phyloP scores from a whole-genome alignment of 345 rosid species.

The Balakata baccata region DNA sequence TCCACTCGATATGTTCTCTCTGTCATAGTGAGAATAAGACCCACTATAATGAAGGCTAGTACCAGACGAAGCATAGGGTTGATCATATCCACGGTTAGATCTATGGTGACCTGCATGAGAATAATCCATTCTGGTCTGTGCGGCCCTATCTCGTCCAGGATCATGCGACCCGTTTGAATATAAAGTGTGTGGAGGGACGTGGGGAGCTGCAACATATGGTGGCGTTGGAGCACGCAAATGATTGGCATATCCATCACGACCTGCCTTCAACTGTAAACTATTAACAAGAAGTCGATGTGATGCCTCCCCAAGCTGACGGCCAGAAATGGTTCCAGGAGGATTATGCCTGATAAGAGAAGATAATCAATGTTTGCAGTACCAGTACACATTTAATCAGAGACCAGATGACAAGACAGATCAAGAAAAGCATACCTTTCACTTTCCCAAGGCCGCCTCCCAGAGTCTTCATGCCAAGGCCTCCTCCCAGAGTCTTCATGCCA shows the following conservation, averaged over 20 bases:
- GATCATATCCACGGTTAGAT: constrained; percentile 19
- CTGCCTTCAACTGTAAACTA: constrained; percentile 49
- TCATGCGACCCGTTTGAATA: constrained; percentile 25
- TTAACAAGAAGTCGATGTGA: constrained; percentile 65
- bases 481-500: constrained; percentile 84
- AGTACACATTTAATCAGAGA: neutral
- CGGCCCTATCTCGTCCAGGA: constrained; percentile 16
- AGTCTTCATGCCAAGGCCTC: constrained; percentile 90
- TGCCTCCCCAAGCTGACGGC: constrained; percentile 65
- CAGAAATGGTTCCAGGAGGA: constrained; percentile 51
- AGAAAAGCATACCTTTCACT: constrained; percentile 33
- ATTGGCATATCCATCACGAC: constrained; percentile 26
- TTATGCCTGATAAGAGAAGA: constrained; percentile 54
- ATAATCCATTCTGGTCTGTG: constrained; percentile 25
- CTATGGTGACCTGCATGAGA: constrained; percentile 16
- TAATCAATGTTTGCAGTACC: neutral
- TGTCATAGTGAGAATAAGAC: constrained; percentile 26
- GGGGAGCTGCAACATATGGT: constrained; percentile 28
- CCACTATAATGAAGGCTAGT: constrained; percentile 13
- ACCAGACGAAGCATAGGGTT: constrained; percentile 8
- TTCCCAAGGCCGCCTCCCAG: constrained; percentile 52
- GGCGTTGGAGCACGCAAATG: constrained; percentile 32
- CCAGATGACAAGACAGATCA: neutral
- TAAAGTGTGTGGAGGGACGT: constrained; percentile 28
- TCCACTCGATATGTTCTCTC: constrained; percentile 23